These are phyloP conservation scores for Stylosanthes scabra DNA, from an alignment of 331 rosid species.

Conservation along the genomic window DNA sequence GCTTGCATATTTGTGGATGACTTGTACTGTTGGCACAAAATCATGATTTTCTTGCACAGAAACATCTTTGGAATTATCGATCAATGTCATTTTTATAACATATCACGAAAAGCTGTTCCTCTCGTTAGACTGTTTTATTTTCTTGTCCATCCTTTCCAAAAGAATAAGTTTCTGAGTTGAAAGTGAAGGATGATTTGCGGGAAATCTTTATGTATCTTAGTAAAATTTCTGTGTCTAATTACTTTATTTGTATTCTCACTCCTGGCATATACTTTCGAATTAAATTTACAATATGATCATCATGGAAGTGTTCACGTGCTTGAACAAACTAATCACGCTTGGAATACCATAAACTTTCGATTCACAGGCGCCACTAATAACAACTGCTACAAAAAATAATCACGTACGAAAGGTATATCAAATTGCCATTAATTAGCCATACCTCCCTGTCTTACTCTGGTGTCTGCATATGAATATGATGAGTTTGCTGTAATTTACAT, in stretches of 20 bases:
- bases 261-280: too few relatives aligned
- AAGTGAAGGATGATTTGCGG: neutral
- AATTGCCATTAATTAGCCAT: neutral
- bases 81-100: too few relatives aligned
- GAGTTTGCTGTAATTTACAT: neutral
- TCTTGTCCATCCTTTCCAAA: neutral
- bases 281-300: neutral
- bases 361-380: neutral
- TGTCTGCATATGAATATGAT: neutral
- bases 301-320: slow-evolving; percentile 4
- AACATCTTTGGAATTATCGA: too few relatives aligned
- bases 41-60: too few relatives aligned
- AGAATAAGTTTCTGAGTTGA: neutral
- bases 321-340: neutral
- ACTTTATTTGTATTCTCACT: neutral
- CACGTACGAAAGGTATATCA: neutral
- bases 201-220: neutral
- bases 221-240: neutral
- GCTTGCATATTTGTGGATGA: too few relatives aligned
- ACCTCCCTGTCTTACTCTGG: neutral
- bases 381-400: neutral
- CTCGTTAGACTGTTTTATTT: too few relatives aligned
- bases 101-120: too few relatives aligned
- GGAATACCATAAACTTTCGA: neutral
- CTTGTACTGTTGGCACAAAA: too few relatives aligned